Conservation (phyloP, 441 rosid genomes). For the Euphorbia schlechtendalii region DNA sequence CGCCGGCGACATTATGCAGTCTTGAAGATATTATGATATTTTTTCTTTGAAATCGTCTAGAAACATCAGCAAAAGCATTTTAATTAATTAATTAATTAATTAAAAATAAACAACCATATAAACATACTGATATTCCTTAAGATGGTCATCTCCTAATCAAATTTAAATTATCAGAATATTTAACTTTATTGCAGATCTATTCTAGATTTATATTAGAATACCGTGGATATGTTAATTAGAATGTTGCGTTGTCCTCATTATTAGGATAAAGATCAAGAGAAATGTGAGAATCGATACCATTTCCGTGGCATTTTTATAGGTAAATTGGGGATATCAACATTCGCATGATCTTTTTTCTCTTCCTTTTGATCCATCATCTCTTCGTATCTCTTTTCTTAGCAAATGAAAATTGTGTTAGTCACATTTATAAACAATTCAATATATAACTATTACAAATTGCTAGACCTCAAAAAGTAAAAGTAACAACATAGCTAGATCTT, state of each 20-base stretch:
- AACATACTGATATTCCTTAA: neutral
- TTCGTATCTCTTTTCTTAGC: too few species aligned
- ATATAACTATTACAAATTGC: too few species aligned
- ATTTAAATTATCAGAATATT: too few species aligned
- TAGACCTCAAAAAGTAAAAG: too few species aligned
- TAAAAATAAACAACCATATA: neutral
- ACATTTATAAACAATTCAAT: too few species aligned
- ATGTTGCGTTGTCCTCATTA: too few species aligned
- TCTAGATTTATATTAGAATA: neutral
- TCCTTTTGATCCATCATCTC: neutral
- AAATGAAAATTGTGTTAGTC: too few species aligned
- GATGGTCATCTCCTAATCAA: neutral
- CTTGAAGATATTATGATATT: neutral
- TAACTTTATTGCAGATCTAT: neutral
- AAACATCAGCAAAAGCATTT: neutral
- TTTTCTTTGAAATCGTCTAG: neutral
- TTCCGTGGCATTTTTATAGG: too few species aligned
- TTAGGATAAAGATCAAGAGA: neutral
- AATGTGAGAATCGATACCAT: neutral
- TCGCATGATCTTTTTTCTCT: neutral
- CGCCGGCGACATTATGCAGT: neutral
- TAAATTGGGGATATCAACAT: too few species aligned
- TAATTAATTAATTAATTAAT: too few species aligned
- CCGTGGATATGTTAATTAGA: neutral
- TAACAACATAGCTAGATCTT: neutral